Conservation (phyloP, 441 rosid species). For the Populus hybrid region DNA sequence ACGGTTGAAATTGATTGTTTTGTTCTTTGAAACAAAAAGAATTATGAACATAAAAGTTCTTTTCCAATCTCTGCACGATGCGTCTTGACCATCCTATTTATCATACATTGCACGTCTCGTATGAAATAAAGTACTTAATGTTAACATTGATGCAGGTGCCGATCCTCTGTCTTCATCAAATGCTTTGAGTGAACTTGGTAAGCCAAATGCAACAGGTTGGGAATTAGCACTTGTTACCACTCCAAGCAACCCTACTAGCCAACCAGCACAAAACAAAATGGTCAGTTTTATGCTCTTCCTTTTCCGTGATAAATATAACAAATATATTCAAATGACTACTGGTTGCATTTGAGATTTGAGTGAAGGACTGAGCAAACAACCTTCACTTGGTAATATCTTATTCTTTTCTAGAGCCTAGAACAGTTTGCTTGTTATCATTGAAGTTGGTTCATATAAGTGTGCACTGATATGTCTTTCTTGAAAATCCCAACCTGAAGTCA, state of each 20-base stretch:
- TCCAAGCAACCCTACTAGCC: slow-evolving; percentile 44
- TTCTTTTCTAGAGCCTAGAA: neutral
- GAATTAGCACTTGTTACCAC: slow-evolving; percentile 78
- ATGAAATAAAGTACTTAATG: neutral
- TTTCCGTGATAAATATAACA: neutral
- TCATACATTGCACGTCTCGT: neutral
- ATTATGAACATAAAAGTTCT: neutral
- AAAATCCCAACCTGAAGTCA: neutral
- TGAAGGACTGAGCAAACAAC: neutral
- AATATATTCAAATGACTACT: neutral
- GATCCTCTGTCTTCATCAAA: slow-evolving; percentile 32
- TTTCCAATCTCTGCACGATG: neutral
- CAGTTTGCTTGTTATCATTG: neutral
- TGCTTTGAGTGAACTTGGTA: slow-evolving; percentile 50
- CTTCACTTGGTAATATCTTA: neutral
- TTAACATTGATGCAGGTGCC: slow-evolving; percentile 26
- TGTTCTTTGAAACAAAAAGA: neutral
- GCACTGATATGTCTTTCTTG: neutral
- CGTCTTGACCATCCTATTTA: neutral
- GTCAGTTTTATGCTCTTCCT: slow-evolving; percentile 26
- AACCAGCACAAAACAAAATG: slow-evolving; percentile 35
- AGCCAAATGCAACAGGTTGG: slow-evolving; percentile 54
- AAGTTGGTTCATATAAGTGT: neutral
- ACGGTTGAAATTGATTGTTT: neutral
- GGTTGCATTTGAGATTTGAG: neutral